Conservation (phyloP, 306 rosid species). For the Begonia fuchsioides region DNA sequence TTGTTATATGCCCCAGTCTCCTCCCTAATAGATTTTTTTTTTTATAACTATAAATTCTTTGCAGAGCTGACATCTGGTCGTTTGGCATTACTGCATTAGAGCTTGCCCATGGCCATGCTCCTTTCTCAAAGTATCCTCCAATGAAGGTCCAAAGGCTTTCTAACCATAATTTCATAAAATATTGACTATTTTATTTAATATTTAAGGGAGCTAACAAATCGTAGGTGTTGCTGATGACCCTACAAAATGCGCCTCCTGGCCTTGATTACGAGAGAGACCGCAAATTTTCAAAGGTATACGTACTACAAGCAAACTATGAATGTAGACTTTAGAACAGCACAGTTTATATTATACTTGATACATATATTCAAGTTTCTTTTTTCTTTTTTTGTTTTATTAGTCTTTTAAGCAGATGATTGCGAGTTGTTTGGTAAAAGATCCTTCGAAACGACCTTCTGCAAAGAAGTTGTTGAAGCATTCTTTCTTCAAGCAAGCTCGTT, state of each 20-base stretch:
- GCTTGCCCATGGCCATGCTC: conserved; percentile 95
- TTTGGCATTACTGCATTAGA: conserved; percentile 85
- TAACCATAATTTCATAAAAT: conserved; percentile 10
- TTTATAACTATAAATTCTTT: too few species aligned
- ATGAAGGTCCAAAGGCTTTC: conserved; percentile 58
- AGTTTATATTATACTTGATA: neutral
- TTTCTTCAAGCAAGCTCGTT: conserved; percentile 85
- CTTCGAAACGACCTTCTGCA: conserved; percentile 81
- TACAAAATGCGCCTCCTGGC: conserved; percentile 91
- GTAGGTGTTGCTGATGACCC: conserved; percentile 86
- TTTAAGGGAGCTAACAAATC: conserved; percentile 13
- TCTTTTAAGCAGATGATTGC: conserved; percentile 91
- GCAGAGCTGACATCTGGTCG: conserved; percentile 92
- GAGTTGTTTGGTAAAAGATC: conserved; percentile 86
- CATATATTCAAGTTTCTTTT: neutral
- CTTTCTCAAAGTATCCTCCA: conserved; percentile 19
- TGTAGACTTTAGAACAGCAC: neutral
- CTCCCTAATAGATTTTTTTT: too few species aligned
- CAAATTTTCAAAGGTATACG: conserved; percentile 61
- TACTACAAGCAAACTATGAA: neutral
- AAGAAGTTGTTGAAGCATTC: conserved; percentile 61
- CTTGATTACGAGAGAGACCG: conserved; percentile 78
- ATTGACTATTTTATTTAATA: conserved; percentile 6
- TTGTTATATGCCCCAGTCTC: neutral
- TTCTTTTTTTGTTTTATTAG: conserved; percentile 18